phyloP scores from a whole-genome alignment of 202 grass and related monocot species.

The Elaeis oleifera region DNA sequence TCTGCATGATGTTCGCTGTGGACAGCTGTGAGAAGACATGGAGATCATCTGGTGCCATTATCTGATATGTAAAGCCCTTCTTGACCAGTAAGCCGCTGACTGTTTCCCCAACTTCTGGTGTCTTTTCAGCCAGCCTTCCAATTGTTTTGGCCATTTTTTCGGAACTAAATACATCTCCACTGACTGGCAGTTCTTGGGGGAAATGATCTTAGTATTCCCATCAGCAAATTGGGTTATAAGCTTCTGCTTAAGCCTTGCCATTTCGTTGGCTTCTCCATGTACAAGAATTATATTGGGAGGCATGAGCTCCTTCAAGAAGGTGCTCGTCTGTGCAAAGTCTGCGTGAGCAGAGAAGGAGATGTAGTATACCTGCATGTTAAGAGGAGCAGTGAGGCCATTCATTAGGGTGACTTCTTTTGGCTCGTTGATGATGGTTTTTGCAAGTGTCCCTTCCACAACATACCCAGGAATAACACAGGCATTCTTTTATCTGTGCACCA shows the following conservation, averaged over 20 bases:
- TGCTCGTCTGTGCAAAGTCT: conserved; percentile 81
- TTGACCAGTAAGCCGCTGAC: conserved; percentile 79
- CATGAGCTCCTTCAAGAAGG: conserved; percentile 67
- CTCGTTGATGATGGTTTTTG: conserved; percentile 88
- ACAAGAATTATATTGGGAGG: conserved; percentile 94
- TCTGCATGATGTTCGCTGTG: conserved; percentile 74
- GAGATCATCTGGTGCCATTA: conserved; percentile 91
- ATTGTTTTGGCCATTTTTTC: conserved; percentile 96
- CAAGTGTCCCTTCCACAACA: conserved; percentile 81
- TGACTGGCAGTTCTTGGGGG: conserved; percentile 90
- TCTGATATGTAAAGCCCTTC: conserved; percentile 96
- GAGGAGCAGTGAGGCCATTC: conserved; percentile 72
- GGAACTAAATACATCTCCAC: conserved; percentile 80
- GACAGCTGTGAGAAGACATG: conserved; percentile 80
- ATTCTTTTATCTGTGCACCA: conserved; percentile 98
- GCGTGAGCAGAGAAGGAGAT: conserved; percentile 96
- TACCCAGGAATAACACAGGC: conserved; percentile 79
- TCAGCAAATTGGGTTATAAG: conserved; percentile 73
- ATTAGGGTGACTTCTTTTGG: conserved; percentile 87
- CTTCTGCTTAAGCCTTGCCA: conserved; percentile 82
- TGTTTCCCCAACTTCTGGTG: conserved; percentile 46
- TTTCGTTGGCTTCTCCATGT: conserved; percentile 91
- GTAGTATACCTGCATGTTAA: conserved; percentile 88
- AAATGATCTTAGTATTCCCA: conserved; percentile 67
- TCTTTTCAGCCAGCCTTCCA: conserved; percentile 65